These are phyloP conservation scores for Termitomyces sp. DNA, from an alignment of 1,284 basidiomycete genomes.

Conservation along the genomic window DNA sequence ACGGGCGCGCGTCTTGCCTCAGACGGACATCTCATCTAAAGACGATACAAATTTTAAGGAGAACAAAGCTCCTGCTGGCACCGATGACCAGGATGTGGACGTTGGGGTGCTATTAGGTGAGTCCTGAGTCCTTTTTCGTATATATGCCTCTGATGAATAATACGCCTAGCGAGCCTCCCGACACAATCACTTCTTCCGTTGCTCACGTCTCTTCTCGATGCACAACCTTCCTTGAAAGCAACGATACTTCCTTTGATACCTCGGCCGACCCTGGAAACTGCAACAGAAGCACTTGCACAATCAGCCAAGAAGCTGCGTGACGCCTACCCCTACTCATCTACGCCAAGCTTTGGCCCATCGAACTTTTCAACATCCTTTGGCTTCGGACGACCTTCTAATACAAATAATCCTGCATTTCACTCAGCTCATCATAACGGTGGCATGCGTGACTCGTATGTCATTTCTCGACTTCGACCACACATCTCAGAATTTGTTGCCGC, in stretches of 20 bases:
- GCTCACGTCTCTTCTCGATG: slow-evolving; percentile 57
- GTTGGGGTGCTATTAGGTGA: slow-evolving; percentile 74
- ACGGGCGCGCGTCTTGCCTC: slow-evolving; percentile 48
- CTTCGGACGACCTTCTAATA: slow-evolving; percentile 37
- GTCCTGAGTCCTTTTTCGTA: slow-evolving; percentile 23
- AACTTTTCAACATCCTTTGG: slow-evolving; percentile 35
- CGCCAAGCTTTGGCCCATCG: slow-evolving; percentile 33
- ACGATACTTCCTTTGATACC: slow-evolving; percentile 70
- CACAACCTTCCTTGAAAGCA: slow-evolving; percentile 64
- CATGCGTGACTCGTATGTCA: slow-evolving; percentile 76
- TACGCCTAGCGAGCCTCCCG: slow-evolving; percentile 59
- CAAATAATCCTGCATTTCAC: slow-evolving; percentile 20
- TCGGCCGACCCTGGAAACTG: slow-evolving; percentile 69
- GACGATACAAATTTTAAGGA: slow-evolving; percentile 40
- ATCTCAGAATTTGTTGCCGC: slow-evolving; percentile 71
- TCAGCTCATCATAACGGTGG: slow-evolving; percentile 31
- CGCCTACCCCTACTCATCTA: slow-evolving; percentile 73
- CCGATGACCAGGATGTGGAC: slow-evolving; percentile 61
- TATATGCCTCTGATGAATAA: slow-evolving; percentile 6
- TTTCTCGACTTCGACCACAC: slow-evolving; percentile 67
- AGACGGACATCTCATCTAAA: slow-evolving; percentile 32
- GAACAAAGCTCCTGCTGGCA: slow-evolving; percentile 33
- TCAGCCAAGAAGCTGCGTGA: slow-evolving; percentile 70
- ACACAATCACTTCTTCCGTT: slow-evolving; percentile 68
- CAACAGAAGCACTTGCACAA: slow-evolving; percentile 59